Evolutionary conservation across 1,139 yeast genomes (phyloP).

Genomic region (Yamadazyma membranifaciens): DNA sequence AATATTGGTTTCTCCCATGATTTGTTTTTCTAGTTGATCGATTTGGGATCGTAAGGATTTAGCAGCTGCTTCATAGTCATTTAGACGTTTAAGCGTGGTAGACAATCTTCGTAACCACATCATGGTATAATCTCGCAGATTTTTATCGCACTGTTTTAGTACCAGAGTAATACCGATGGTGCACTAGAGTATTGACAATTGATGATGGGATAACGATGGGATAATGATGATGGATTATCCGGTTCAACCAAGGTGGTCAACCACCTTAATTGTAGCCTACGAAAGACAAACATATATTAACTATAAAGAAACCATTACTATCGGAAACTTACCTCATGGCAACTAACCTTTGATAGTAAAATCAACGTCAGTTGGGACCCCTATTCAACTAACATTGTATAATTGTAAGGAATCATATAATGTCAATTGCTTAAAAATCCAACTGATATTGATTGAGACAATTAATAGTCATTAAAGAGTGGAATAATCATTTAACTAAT

Average conservation of each 20-base stretch:
- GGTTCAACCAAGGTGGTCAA: too few species aligned
- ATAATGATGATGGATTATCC: too few species aligned
- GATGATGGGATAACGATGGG: too few species aligned
- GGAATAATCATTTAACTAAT: not conserved
- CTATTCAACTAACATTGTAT: conserved; percentile 21
- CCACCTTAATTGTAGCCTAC: too few species aligned
- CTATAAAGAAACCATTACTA: conserved; percentile 6
- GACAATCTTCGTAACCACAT: not conserved
- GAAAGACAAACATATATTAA: conserved; percentile 2
- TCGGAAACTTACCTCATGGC: conserved; percentile 1
- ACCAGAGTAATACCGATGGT: too few species aligned
- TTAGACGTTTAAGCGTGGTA: conserved; percentile 5
- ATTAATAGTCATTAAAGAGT: conserved; percentile 11
- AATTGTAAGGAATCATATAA: conserved; percentile 13
- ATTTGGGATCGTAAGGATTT: conserved; percentile 35
- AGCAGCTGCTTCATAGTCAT: conserved; percentile 43
- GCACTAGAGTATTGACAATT: too few species aligned
- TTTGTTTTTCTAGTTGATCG: conserved; percentile 30
- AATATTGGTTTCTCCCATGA: conserved; percentile 39
- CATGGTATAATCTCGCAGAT: too few species aligned
- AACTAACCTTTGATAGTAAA: conserved; percentile 8
- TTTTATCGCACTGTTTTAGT: too few species aligned
- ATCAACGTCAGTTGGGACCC: conserved; percentile 17
- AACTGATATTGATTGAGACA: conserved; percentile 16
- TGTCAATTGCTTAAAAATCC: conserved; percentile 19